Evolutionary conservation across 169 alveolate genomes (phyloP).

Genomic region (Condylostoma magnum): DNA sequence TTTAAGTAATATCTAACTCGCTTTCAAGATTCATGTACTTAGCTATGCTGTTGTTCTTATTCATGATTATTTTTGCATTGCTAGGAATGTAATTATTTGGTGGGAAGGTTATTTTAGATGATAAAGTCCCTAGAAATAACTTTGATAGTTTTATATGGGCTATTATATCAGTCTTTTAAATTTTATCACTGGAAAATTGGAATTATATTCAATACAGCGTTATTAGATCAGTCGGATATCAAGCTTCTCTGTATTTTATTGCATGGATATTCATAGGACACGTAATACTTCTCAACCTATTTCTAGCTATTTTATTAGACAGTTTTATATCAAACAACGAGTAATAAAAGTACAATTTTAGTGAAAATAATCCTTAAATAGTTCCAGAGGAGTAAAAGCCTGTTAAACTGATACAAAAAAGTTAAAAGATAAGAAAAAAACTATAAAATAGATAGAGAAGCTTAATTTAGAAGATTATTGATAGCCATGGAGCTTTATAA

Average conservation of each 20-base stretch:
- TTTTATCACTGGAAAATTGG: conserved; percentile 80
- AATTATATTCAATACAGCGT: conserved; percentile 45
- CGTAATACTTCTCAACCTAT: conserved; percentile 77
- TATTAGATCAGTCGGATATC: conserved; percentile 31
- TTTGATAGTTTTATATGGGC: conserved; percentile 61
- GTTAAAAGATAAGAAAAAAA: conserved; percentile 10
- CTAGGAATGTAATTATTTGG: conserved; percentile 76
- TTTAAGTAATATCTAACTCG: background rate
- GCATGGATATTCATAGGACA: conserved; percentile 85
- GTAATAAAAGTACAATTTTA: background rate
- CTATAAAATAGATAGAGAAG: background rate
- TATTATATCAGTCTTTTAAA: conserved; percentile 69
- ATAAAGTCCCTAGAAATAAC: conserved; percentile 30
- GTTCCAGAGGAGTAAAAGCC: background rate
- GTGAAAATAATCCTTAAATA: background rate
- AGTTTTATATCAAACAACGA: conserved; percentile 37
- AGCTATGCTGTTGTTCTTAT: conserved; percentile 56
- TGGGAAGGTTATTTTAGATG: conserved; percentile 44
- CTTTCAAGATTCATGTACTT: conserved; percentile 58
- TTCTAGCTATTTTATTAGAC: conserved; percentile 79
- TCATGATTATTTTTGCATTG: conserved; percentile 68
- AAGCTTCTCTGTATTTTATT: conserved; percentile 57
- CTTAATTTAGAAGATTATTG: background rate
- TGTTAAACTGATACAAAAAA: background rate
- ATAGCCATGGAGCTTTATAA: background rate